Conservation (phyloP, 179 eudicot species). For the Patellifolia procumbens region DNA sequence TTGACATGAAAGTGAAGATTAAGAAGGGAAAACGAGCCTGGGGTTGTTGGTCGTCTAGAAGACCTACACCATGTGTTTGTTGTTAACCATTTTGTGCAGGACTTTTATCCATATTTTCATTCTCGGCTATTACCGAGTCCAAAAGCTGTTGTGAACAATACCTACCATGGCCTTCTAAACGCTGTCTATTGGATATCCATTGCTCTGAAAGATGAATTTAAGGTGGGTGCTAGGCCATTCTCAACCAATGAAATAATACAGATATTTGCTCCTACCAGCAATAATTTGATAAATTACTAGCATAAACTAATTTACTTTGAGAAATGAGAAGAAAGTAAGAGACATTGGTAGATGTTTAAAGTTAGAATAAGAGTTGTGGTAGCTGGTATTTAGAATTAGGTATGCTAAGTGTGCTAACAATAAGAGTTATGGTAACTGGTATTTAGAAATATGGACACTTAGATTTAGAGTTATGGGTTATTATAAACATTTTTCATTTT, state of each 20-base stretch:
- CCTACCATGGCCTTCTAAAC: constrained; percentile 36
- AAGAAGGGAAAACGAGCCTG: constrained; percentile 44
- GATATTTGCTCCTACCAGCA: constrained; percentile 73
- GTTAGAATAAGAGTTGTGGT: no score
- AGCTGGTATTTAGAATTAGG: no score
- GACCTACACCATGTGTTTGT: constrained; percentile 66
- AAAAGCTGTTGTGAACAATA: constrained; percentile 25
- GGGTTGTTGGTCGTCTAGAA: no score
- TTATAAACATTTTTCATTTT: no score
- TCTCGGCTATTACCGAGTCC: constrained; percentile 16
- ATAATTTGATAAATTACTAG: no score
- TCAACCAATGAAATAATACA: constrained; percentile 30
- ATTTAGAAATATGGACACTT: no score
- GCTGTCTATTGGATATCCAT: constrained; percentile 57
- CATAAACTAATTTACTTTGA: no score
- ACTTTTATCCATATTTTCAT: constrained; percentile 24
- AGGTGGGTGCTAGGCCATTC: constrained; percentile 40
- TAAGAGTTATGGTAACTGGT: no score
- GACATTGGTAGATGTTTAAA: no score
- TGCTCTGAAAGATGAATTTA: constrained; percentile 34
- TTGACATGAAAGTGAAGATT: constrained; percentile 61
- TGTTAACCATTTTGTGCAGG: constrained; percentile 41
- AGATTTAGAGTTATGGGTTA: no score
- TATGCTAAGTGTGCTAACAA: no score
- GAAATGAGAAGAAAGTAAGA: no score